phyloP scores from a whole-genome alignment of 352 stramenopile genomes.

The Saprolegnia diclina region DNA sequence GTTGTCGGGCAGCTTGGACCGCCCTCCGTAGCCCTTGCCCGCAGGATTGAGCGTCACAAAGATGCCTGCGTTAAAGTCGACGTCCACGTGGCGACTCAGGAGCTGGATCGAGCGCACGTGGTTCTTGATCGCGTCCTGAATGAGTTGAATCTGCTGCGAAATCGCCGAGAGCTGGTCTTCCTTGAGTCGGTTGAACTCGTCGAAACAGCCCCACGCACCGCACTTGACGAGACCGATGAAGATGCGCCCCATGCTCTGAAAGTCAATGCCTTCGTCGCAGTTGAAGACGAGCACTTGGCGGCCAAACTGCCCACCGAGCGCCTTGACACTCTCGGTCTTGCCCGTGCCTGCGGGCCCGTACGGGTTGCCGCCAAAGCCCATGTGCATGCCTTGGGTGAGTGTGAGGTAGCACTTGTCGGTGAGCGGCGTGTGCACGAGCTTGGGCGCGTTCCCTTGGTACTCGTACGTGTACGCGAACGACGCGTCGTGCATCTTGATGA shows the following conservation, averaged over 20 bases:
- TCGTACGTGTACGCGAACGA: conserved; percentile 92
- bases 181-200: conserved; percentile 95
- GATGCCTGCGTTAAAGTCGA: conserved; percentile 92
- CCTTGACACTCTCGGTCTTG: conserved; percentile 95
- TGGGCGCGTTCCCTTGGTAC: conserved; percentile 91
- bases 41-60: conserved; percentile 95
- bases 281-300: conserved; percentile 92
- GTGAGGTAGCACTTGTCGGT: conserved; percentile 95
- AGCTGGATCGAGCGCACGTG: conserved; percentile 62
- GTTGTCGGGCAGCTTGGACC: conserved; percentile 91
- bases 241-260: conserved; percentile 91
- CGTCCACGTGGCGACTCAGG: conserved; percentile 77
- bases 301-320: conserved; percentile 85
- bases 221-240: conserved; percentile 94
- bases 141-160: conserved; percentile 93
- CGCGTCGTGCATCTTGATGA: conserved; percentile 73
- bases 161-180: conserved; percentile 92
- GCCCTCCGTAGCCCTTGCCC: conserved; percentile 90
- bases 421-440: conserved; percentile 91
- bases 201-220: conserved; percentile 94
- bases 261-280: conserved; percentile 93
- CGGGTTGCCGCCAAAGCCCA: conserved; percentile 91
- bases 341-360: conserved; percentile 92
- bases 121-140: conserved; percentile 92
- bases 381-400: conserved; percentile 90